A percentile compares a stretch with the other conserved stretches of the same genome.
Evolutionary conservation across 805 yeast species (phyloP).

Genomic region (Cyberlindnera nakhonratchasimensis): DNA sequence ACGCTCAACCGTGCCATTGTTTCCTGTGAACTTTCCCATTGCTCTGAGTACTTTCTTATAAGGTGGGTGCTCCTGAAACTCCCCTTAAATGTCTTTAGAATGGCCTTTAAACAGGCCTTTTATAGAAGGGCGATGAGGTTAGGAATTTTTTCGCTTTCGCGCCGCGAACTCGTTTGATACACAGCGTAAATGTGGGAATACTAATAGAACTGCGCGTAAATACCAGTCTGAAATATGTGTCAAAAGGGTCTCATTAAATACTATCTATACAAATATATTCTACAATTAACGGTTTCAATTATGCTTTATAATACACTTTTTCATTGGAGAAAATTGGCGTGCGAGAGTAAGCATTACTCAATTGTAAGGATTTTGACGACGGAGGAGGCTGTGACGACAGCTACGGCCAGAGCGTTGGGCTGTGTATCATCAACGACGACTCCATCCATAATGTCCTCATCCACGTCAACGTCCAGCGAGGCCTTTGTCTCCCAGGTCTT

Average conservation of each 20-base stretch:
- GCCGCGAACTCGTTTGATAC: neutral
- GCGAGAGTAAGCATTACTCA: no score
- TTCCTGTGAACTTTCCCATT: conserved; percentile 27
- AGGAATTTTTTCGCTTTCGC: neutral
- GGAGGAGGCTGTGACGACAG: conserved; percentile 11
- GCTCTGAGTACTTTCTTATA: neutral
- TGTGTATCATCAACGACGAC: conserved; percentile 14
- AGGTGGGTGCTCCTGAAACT: neutral
- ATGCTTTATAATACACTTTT: neutral
- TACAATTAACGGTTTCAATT: neutral
- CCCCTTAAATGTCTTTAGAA: neutral
- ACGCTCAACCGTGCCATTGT: conserved; percentile 28
- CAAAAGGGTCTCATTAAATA: neutral
- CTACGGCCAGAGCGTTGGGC: conserved; percentile 8
- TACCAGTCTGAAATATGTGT: conserved; percentile 6
- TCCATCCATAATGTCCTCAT: conserved; percentile 15
- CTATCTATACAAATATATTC: neutral
- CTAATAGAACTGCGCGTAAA: conserved; percentile 9
- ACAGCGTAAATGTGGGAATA: conserved; percentile 1
- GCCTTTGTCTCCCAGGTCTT: conserved; percentile 21
- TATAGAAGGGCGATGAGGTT: conserved; percentile 5
- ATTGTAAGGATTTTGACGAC: conserved; percentile 3
- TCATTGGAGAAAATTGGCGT: no score
- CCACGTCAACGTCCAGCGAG: conserved; percentile 11
- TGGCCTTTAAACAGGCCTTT: no score